Base-by-base conservation (phyloP, 2,329 filamentous ascomycete genomes). In the Hymenoscyphus albidus region DNA sequence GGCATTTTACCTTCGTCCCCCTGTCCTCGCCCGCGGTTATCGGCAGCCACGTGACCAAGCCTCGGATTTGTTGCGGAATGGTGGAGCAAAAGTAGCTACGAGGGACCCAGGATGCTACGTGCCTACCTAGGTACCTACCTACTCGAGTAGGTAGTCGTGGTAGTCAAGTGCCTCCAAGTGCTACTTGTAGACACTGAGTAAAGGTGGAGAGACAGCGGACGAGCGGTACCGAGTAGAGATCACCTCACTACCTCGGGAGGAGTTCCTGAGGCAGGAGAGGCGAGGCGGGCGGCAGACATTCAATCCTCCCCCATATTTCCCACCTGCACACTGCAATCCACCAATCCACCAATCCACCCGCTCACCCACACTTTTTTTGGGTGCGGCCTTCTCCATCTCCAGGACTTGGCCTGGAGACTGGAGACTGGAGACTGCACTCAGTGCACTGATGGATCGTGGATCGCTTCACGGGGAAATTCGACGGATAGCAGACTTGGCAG, bases 401-500 rank as follows among this genome's bases (percentile, higher is more conserved):
- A 51, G 44, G 44, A 51, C 22, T 51, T 51, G 10, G 44, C 44
- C 22, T 51, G 44, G 27, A 27, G 27, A 27, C 27, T 51, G 44
- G 27, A 27, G 27, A 27, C 27, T 51, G 44, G 27, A 27, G 27
- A 27, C 27, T 27, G 27, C 27, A 1, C 27, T 27, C 27, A 27
- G 27, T 27, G 27, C 27, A 27, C 27, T 27, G 27, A 27, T 27
- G 27, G 27, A 27, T 27, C 27, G 27, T 27, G 27, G 44, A 51
- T 51, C 44, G 44, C 44, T 51, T 51, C 44, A 51, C 44, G 44
- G 44, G 44, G 44, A 51, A 51, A 51, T 51, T 51, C 44, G 44
- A 51, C 18, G 44, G 18, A 51, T 51, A 51, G 18, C 44, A 27
- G 22, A 18, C 44, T 51, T 51, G 44, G 44, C 44, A 51, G 44